phyloP scores from a whole-genome alignment of 371 early-diverging fungal genomes.

The Zancudomyces culisetae region DNA sequence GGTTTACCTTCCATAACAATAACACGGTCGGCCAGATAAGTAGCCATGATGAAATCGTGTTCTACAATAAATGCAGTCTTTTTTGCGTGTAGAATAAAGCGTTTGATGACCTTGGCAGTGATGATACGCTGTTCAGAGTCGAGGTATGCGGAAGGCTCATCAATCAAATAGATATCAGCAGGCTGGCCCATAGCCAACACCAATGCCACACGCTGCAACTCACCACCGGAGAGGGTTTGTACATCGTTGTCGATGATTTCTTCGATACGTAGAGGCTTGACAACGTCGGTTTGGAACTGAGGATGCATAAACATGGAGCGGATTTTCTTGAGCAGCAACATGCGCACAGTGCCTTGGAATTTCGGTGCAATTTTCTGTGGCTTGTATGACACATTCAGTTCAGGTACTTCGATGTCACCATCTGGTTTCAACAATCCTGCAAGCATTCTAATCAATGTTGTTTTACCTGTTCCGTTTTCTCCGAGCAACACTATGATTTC shows the following conservation, averaged over 20 bases:
- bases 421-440: constrained; percentile 83
- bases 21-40: constrained; percentile 98
- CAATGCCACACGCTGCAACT: constrained; percentile 98
- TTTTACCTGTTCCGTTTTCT: constrained; percentile 99
- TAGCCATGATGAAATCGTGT: constrained; percentile 99
- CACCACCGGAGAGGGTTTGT: constrained; percentile 93
- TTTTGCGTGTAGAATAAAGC: constrained; percentile 93
- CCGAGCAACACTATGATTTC: constrained; percentile 99
- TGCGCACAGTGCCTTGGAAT: constrained; percentile 89
- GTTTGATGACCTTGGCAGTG: constrained; percentile 97
- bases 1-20: constrained; percentile 96
- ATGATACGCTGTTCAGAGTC: constrained; percentile 99
- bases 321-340: constrained; percentile 89
- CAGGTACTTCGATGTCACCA: constrained; percentile 53
- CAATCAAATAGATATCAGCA: constrained; percentile 98
- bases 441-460: constrained; percentile 92
- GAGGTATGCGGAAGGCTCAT: constrained; percentile 99
- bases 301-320: constrained; percentile 80
- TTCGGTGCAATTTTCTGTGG: constrained; percentile 98
- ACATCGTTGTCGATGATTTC: constrained; percentile 88
- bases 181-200: constrained; percentile 86
- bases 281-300: constrained; percentile 95
- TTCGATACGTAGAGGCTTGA: constrained; percentile 92
- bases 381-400: constrained; percentile 88
- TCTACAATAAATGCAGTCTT: constrained; percentile 99